Percentiles rank a stretch among this genome's conserved stretches.
Evolutionary conservation across 2,329 filamentous ascomycete genomes (phyloP).

Genomic region (Raffaelea ambrosiae): DNA sequence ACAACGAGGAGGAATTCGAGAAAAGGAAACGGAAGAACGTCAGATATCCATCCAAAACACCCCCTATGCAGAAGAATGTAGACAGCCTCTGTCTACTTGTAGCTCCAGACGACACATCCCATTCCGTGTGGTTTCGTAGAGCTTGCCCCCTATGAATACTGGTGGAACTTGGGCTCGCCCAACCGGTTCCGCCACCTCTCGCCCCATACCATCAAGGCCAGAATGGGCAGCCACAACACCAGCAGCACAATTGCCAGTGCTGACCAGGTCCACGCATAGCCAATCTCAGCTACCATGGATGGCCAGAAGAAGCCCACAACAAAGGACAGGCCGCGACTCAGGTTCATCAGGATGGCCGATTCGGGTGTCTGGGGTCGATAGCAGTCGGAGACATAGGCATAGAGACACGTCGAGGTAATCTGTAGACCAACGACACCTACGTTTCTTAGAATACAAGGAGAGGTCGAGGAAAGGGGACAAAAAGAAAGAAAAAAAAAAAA

Average conservation of each 20-base stretch:
- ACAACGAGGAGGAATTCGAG: no score
- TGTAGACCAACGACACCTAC: slow-evolving; percentile 9
- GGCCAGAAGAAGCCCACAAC: slow-evolving; percentile 11
- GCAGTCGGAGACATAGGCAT: slow-evolving; percentile 11
- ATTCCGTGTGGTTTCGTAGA: no score
- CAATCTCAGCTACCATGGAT: slow-evolving; percentile 7
- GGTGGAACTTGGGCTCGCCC: slow-evolving; percentile 8
- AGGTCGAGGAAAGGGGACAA: no score
- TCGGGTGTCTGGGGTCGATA: slow-evolving; percentile 13
- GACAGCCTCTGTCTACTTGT: no score
- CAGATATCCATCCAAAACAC: no score
- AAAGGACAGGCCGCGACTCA: slow-evolving; percentile 9
- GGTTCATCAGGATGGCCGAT: slow-evolving; percentile 11
- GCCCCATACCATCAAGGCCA: slow-evolving; percentile 8
- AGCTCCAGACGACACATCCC: no score
- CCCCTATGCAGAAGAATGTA: no score
- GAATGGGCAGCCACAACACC: slow-evolving; percentile 9
- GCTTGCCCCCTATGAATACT: no score
- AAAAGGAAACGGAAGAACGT: no score
- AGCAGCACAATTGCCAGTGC: slow-evolving; percentile 9
- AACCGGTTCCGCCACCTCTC: slow-evolving; percentile 8
- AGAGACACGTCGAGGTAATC: slow-evolving; percentile 11
- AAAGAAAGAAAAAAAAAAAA: no score
- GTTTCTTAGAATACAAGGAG: background rate
- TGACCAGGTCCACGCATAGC: slow-evolving; percentile 11